Evolutionary conservation across 2,329 filamentous ascomycete species (phyloP), one percentile per base, ranked within the genome.

Genomic region (Fusarium virguliforme): DNA sequence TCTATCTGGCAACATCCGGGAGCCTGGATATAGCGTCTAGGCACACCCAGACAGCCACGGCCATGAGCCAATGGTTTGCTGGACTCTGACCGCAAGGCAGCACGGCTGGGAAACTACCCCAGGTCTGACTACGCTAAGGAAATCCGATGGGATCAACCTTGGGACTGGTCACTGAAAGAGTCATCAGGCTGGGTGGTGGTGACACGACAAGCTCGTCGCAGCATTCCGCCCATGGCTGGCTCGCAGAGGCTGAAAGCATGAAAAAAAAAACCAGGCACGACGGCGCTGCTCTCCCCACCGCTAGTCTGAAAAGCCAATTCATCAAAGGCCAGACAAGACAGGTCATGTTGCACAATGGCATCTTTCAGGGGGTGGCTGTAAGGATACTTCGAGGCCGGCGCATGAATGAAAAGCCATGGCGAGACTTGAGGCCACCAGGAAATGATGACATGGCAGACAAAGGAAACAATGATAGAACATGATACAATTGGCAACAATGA

Each of bases 331-430:
- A 18, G 9, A 18, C 18, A 32, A 54, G 32, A 35, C 32, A 54
- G 13, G 24, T 54, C 48, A 58, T 32, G 68, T 68, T 24, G 55
- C 50, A 62, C 68, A 59, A 61, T 3, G 51, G 43, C 37, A 71
- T 43, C 53, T 54, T 22, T 68, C 68, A 68, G 68, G 68, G 68
- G 68, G 68, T 71, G 68, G 64, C 56, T 71, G 46, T 55, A 70
- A 51, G 55, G 37, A 46, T 35, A 34, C 18, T 55, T 38, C 30
- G 9, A 28, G 51, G n/a, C 50, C 22, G 6, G 26, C 24, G 41
- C 41, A 46, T 46, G 41, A 46, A 26, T 8, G 32, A 34, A 10
- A 34, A 13, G 8, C 32, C 50, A 53, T 53, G 50, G 8, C 34
- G 32, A 37, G 12, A 54, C 57, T 55, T 65, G 68, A 71, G 68